Evolutionary conservation across 441 rosid genomes (phyloP), one percentile per base, ranked within the genome.

Genomic region (Adansonia madagascariensis): DNA sequence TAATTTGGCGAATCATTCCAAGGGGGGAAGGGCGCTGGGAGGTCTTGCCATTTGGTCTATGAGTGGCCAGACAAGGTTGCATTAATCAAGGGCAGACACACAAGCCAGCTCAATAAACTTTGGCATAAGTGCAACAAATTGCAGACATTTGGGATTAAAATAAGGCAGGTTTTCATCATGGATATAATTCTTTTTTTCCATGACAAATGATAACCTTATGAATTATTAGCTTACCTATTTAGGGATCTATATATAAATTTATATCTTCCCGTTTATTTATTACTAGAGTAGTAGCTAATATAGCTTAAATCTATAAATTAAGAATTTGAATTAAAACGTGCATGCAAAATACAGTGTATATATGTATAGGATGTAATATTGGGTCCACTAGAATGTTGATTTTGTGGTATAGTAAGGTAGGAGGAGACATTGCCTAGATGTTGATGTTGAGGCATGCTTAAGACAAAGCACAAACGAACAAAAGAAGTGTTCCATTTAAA

Each of bases 31-130:
- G n/a, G 9, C 62, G 52, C 15, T 27, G 9, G 43, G 35, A 59
- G 52, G 22, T 44, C 35, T 47, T 61, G 57, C 68, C 74, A 57
- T 80, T 63, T 76, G 81, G 64, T 60, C 20, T 60, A 31, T 59
- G 78, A 74, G 70, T 57, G 74, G 62, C 80, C 76, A 60, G 85
- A 85, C 83, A 82, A 77, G 73, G 75, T 78, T 35, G 81, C 85
- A 82, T 71, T 75, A 75, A 83, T 80, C 82, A 80, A 80, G 85
- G 84, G 80, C 65, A 79, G 80, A 67, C 80, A 77, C 57, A 68
- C 52, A 68, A 82, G 85, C 79, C 86, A 84, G 84, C 88, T 83
- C 85, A 71, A 80, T 71, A 61, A 66, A 62, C 77, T 73, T 83
- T 82, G 86, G 86, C 74, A 68, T 46, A 65, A 63, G 68, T 74